phyloP scores from a whole-genome alignment of 768 basidiomycete species.

The Pulveroboletus ravenelii region DNA sequence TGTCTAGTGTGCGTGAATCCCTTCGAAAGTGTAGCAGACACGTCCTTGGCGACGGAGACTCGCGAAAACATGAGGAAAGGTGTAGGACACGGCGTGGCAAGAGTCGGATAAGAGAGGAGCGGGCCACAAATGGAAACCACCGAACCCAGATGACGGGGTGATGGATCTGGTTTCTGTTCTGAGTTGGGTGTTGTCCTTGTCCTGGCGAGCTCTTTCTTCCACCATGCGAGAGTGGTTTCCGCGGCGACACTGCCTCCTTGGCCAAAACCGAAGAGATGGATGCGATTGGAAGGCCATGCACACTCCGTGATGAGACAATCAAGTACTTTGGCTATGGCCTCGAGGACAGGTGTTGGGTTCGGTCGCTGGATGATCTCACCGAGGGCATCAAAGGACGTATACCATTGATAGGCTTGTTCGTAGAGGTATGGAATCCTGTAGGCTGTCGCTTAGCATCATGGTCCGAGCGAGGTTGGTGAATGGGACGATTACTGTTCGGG shows the following conservation, averaged over 20 bases:
- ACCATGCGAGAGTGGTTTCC: conserved; percentile 59
- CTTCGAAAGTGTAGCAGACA: conserved; percentile 52
- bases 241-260: conserved; percentile 80
- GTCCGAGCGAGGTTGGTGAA: background rate
- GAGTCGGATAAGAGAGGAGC: conserved; percentile 72
- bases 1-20: conserved; percentile 52
- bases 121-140: conserved; percentile 69
- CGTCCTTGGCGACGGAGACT: conserved; percentile 39
- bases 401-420: conserved; percentile 84
- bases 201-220: conserved; percentile 36
- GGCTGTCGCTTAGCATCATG: conserved; percentile 8
- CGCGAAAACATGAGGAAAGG: conserved; percentile 61
- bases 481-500: conserved; percentile 59
- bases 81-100: conserved; percentile 48
- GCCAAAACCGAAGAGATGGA: conserved; percentile 85
- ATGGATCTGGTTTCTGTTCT: conserved; percentile 2
- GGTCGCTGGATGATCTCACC: conserved; percentile 69
- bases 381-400: conserved; percentile 71
- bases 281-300: conserved; percentile 59
- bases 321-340: conserved; percentile 49
- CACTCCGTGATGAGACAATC: conserved; percentile 56
- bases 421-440: conserved; percentile 72
- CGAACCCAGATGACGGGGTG: conserved; percentile 49
- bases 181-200: conserved; percentile 4
- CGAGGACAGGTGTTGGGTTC: conserved; percentile 67